These are phyloP conservation scores for Pestalotiopsis sp. DNA, from an alignment of 2,329 filamentous ascomycete species.

Conservation along the genomic window DNA sequence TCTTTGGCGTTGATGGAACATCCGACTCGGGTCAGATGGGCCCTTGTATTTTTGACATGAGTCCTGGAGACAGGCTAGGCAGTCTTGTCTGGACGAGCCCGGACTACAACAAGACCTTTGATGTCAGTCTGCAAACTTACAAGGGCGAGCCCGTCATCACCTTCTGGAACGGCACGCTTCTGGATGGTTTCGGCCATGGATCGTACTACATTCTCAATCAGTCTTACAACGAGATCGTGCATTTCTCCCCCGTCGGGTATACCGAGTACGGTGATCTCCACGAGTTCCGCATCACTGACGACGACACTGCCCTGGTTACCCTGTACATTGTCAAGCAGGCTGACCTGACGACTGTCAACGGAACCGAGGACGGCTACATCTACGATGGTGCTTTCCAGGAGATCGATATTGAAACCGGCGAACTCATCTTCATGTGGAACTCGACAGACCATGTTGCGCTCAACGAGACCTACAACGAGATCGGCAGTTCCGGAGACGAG, in stretches of 20 bases:
- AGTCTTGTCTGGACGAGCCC: constrained; percentile 4
- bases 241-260: constrained; percentile 33
- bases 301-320: constrained; percentile 22
- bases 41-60: constrained; percentile 5
- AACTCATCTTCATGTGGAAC: constrained; percentile 25
- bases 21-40: constrained; percentile 8
- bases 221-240: constrained; percentile 37
- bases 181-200: constrained; percentile 23
- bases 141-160: constrained; percentile 35
- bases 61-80: constrained; percentile 2
- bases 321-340: constrained; percentile 22
- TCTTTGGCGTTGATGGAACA: constrained; percentile 4
- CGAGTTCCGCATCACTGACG: constrained; percentile 24
- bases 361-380: constrained; percentile 21
- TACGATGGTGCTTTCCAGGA: constrained; percentile 24
- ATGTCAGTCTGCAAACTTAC: constrained; percentile 28
- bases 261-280: constrained; percentile 31
- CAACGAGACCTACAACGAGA: constrained; percentile 17
- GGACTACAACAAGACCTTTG: constrained; percentile 8
- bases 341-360: constrained; percentile 21
- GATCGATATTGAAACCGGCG: constrained; percentile 24
- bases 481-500: constrained; percentile 22
- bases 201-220: constrained; percentile 29
- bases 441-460: constrained; percentile 19
- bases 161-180: constrained; percentile 37